These are phyloP conservation scores for Chrysosporium keratinophilum DNA, from an alignment of 2,329 filamentous ascomycete species.

Conservation along the genomic window DNA sequence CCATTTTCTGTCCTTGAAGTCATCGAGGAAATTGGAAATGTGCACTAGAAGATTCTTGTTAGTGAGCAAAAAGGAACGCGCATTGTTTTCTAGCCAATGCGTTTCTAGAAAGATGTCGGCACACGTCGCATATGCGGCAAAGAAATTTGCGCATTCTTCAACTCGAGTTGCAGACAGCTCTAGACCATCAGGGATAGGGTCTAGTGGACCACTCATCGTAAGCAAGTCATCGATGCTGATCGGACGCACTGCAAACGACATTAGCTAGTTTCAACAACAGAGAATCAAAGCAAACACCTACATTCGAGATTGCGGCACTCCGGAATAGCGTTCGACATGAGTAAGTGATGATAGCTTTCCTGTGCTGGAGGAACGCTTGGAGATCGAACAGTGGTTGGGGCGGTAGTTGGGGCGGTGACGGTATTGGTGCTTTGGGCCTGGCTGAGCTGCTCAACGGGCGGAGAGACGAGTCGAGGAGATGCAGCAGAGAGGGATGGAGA, in stretches of 20 bases:
- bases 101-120: conserved; percentile 72
- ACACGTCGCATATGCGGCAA: conserved; percentile 63
- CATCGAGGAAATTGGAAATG: conserved; percentile 54
- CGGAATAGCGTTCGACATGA: conserved; percentile 12
- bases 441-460: neutral
- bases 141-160: conserved; percentile 61
- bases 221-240: conserved; percentile 68
- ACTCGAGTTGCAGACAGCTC: conserved; percentile 40
- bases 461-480: neutral
- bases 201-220: conserved; percentile 49
- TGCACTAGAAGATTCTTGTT: conserved; percentile 54
- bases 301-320: conserved; percentile 13
- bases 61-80: conserved; percentile 43
- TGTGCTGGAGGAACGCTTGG: conserved; percentile 2
- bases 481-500: conserved; percentile 10
- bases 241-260: conserved; percentile 43
- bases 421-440: neutral
- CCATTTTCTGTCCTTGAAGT: conserved; percentile 32
- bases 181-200: conserved; percentile 45
- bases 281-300: neutral
- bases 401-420: neutral
- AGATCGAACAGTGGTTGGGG: neutral
- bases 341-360: conserved; percentile 8
- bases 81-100: conserved; percentile 61
- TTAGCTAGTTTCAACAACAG: neutral